Evolutionary conservation across 495 filamentous ascomycete genomes (phyloP), one percentile per base, ranked within the genome.

Genomic region (Trichoderma virens): DNA sequence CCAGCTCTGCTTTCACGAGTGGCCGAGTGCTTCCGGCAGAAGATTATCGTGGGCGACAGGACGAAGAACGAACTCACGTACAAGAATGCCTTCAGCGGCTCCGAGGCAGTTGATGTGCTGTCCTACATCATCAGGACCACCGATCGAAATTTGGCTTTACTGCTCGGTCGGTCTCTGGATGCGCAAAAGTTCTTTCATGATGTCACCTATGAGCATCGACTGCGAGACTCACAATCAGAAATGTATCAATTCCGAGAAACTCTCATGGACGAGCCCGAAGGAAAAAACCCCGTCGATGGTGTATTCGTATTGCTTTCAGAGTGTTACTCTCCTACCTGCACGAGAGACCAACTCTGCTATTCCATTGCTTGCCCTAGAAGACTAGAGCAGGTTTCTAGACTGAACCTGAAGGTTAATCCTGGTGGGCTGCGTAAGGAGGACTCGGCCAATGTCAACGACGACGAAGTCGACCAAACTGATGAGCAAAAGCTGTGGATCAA

Each of bases 401-500:
- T 97, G 65, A 98, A 98, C 72, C 80, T 98, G 72, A 93, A 96
- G 74, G 88, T 90, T 66, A 91, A 93, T 69, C 90, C 90, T 27
- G 92, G 92, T 27, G 92, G 92, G 11, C 78, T 99, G 63, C 91
- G 87, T 72, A 84, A 91, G 41, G 88, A 92, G 65, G 89, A 92
- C 51, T 91, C 88, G 23, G 85, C 88, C 59, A 82, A 85, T 25
- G 66, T 78, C 28, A 93, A 90, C 81, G 81, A 98, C 68, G 92
- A 96, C 70, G 90, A 90, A 65, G 86, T 82, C 47, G 92, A 94
- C 59, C 86, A 93, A 73, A 88, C 88, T 16, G 93, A 98, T 72
- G 92, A 98, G 69, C 94, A 98, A 75, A 98, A 98, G 74, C 83
- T 99, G 54, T 99, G 95, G 95, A 99, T 99, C 75, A 97, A 97